phyloP scores from a whole-genome alignment of 495 filamentous ascomycete species.

The Penicilliopsis zonata region DNA sequence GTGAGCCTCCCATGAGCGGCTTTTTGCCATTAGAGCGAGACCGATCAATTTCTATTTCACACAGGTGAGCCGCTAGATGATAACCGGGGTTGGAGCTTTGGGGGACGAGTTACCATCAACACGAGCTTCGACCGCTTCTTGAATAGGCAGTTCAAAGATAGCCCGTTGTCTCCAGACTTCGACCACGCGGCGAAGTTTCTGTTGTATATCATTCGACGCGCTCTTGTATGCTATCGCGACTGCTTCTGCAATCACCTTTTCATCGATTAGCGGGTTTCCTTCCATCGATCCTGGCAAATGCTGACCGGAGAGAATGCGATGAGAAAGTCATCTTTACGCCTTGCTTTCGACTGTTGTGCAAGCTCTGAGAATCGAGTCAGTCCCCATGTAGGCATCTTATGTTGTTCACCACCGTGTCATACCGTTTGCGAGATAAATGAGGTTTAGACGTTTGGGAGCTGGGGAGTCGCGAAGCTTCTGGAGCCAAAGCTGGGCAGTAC shows the following conservation, averaged over 20 bases:
- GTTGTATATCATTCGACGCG: constrained; percentile 67
- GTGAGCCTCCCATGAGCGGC: constrained; percentile 53
- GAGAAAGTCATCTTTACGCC: constrained; percentile 83
- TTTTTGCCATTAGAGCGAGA: constrained; percentile 55
- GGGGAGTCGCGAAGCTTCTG: constrained; percentile 75
- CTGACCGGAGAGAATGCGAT: constrained; percentile 71
- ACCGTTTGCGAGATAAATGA: constrained; percentile 96
- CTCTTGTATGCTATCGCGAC: constrained; percentile 77
- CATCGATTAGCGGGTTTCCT: constrained; percentile 10
- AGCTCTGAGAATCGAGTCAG: constrained; percentile 50
- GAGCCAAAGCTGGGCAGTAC: constrained; percentile 80
- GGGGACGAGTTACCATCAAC: constrained; percentile 51
- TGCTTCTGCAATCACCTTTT: constrained; percentile 72
- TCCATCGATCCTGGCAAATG: constrained; percentile 1
- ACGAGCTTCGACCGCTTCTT: constrained; percentile 63
- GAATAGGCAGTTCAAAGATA: constrained; percentile 73
- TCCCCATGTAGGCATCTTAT: neutral
- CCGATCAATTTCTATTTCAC: constrained; percentile 69
- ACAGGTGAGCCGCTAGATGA: no score
- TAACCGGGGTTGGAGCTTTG: no score
- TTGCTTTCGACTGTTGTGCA: constrained; percentile 84
- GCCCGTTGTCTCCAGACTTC: constrained; percentile 83
- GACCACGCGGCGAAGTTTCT: constrained; percentile 76
- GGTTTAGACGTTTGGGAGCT: constrained; percentile 71
- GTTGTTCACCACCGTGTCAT: constrained; percentile 9